Percentiles rank a stretch among this genome's conserved stretches.
Evolutionary conservation across 441 rosid genomes (phyloP).

Genomic region (Hura crepitans): DNA sequence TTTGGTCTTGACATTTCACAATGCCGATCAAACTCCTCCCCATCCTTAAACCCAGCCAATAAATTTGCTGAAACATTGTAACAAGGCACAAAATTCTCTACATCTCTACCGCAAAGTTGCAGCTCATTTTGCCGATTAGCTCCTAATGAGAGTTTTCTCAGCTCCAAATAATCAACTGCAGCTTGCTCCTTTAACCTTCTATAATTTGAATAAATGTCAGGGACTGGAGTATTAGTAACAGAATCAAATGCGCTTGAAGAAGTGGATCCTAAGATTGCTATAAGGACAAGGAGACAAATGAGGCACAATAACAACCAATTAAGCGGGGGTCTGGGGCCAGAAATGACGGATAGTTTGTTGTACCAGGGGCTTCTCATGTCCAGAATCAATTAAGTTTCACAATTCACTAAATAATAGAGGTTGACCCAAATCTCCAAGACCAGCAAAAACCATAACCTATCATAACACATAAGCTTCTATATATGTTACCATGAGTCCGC

Average conservation of each 20-base stretch:
- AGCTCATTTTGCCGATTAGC: constrained; percentile 53
- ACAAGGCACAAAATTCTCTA: constrained; percentile 85
- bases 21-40: constrained; percentile 87
- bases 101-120: constrained; percentile 75
- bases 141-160: constrained; percentile 56
- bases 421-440: constrained; percentile 32
- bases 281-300: constrained; percentile 57
- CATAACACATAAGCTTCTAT: constrained; percentile 35
- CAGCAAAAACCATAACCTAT: constrained; percentile 34
- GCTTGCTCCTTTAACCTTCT: constrained; percentile 92
- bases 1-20: constrained; percentile 56
- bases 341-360: constrained; percentile 48
- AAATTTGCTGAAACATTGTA: constrained; percentile 71
- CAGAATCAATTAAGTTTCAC: constrained; percentile 31
- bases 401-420: constrained; percentile 29
- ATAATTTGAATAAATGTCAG: constrained; percentile 61
- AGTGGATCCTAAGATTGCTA: constrained; percentile 67
- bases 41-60: constrained; percentile 69
- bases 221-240: constrained; percentile 38
- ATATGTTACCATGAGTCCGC: constrained; percentile 29
- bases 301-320: constrained; percentile 64
- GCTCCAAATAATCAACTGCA: constrained; percentile 72
- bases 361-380: constrained; percentile 91
- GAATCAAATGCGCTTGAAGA: constrained; percentile 53
- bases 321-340: constrained; percentile 63